These are phyloP conservation scores for Eremochloa ophiuroides DNA, from an alignment of 176 grass and related monocot species.

Conservation along the genomic window DNA sequence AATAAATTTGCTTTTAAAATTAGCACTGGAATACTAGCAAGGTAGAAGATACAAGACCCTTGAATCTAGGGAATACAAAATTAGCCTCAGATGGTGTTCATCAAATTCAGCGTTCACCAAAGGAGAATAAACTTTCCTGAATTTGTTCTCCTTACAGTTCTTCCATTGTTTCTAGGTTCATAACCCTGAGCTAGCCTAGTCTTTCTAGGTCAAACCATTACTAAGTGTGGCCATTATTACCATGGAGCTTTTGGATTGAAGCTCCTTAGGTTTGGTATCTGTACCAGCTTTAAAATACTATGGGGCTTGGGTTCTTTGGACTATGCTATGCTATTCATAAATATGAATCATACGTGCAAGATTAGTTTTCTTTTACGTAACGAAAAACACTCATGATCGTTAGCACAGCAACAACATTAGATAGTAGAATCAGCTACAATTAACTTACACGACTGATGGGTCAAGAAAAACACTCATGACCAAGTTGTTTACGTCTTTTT, in stretches of 20 bases:
- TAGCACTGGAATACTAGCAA: not conserved
- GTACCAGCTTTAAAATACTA: not conserved
- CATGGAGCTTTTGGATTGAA: not conserved
- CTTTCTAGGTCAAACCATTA: not conserved
- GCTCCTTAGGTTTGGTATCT: not conserved
- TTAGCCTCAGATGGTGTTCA: not conserved
- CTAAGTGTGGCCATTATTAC: not conserved
- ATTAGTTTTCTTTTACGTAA: constrained; percentile 21
- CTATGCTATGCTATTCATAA: not conserved
- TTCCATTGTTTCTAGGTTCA: not conserved
- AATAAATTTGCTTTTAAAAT: constrained; percentile 15
- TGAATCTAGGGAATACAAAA: not conserved
- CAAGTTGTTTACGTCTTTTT: constrained; percentile 20
- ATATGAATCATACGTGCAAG: not conserved
- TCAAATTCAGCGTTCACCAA: not conserved
- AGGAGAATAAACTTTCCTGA: not conserved
- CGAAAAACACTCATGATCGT: constrained; percentile 46
- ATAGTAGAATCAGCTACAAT: not conserved
- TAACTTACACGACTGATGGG: constrained; percentile 39
- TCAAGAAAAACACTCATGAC: constrained; percentile 81
- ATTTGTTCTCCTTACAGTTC: not conserved
- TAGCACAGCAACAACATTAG: not conserved
- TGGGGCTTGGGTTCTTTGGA: not conserved
- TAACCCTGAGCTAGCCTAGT: not conserved
- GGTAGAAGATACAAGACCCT: not conserved